Evolutionary conservation across 306 rosid species (phyloP), one percentile per base, ranked within the genome.

Genomic region (apple (Malus domestica)): DNA sequence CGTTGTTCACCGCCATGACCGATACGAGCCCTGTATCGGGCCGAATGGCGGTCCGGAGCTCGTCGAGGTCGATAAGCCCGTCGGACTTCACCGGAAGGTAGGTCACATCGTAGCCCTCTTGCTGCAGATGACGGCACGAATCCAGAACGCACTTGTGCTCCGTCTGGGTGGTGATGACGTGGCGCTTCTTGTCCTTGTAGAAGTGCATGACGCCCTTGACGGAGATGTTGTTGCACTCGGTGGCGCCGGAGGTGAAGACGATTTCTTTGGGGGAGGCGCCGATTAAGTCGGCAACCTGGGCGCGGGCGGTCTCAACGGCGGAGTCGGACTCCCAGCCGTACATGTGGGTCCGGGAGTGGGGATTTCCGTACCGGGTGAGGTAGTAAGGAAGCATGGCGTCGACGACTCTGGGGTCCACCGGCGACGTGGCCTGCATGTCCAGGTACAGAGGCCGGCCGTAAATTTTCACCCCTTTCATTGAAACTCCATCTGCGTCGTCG

Each of bases 101-200:
- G 8, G 96, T 94, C 10, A 92, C 67, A 4, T 92, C 93, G 68
- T 87, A 92, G 32, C 98, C 97, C 78, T 92, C 98, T 57, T 94
- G 98, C 84, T 94, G 98, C 25, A 92, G 89, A 77, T 94, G 90
- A 44, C 98, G 89, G 80, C 98, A 92, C 0, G 98, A 95, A 51
- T 95, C 98, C 8, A 95, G 90, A 18, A 94, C 97, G 80, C 98
- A 94, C 88, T 94, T 90, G 86, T 91, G 98, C 91, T 94, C 98
- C 7, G 98, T 94, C 72, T 92, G 98, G 51, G 96, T 92, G 2
- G 98, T 95, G 40, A 95, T 81, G 52, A 90, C 87, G 49, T 95
- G 98, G 13, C 76, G 84, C 78, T 92, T 94, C 93, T 92, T 92
- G 16, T 95, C 98, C 84, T 59, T 87, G 40, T 90, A 90, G 84